A percentile compares a stretch with the other conserved stretches of the same genome.
These are phyloP conservation scores for Plasmopara viticola DNA, from an alignment of 352 stramenopile genomes.

Conservation along the genomic window DNA sequence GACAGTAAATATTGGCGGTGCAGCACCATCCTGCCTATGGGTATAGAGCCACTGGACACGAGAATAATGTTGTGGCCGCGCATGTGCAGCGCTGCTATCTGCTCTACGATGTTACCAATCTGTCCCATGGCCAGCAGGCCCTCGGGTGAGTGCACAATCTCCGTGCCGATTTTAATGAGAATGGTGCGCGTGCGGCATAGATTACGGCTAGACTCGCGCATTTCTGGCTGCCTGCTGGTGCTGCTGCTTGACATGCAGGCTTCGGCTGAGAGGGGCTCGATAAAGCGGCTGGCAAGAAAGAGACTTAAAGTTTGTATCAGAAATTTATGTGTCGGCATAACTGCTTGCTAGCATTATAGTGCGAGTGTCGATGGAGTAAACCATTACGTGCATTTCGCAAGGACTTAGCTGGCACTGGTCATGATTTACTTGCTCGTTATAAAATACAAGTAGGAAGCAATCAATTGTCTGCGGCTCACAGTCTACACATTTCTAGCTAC, in stretches of 20 bases:
- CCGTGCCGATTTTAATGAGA: constrained; percentile 81
- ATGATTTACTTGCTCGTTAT: no score
- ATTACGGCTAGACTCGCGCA: constrained; percentile 29
- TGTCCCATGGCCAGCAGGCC: constrained; percentile 77
- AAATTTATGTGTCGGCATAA: background rate
- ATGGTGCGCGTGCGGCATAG: constrained; percentile 61
- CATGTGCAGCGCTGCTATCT: constrained; percentile 79
- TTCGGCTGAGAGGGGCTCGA: background rate
- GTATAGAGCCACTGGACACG: constrained; percentile 73
- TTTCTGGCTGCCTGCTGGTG: constrained; percentile 2
- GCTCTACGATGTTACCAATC: constrained; percentile 80
- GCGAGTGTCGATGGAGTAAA: no score
- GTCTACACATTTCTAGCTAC: no score
- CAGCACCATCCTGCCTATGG: constrained; percentile 77
- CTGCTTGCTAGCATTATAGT: no score
- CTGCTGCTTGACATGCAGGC: constrained; percentile 5
- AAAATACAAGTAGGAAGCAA: no score
- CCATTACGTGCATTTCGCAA: no score
- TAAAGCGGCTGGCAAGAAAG: constrained; percentile 1
- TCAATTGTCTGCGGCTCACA: no score
- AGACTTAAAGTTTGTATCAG: constrained; percentile 10
- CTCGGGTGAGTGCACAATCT: constrained; percentile 78
- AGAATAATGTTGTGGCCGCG: constrained; percentile 77
- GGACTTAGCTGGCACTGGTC: no score
- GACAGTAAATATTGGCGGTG: constrained; percentile 78